Percentiles rank a stretch among this genome's conserved stretches.
Conservation (phyloP, 192 early-diverging fungal genomes). For the Diversispora epigaea region DNA sequence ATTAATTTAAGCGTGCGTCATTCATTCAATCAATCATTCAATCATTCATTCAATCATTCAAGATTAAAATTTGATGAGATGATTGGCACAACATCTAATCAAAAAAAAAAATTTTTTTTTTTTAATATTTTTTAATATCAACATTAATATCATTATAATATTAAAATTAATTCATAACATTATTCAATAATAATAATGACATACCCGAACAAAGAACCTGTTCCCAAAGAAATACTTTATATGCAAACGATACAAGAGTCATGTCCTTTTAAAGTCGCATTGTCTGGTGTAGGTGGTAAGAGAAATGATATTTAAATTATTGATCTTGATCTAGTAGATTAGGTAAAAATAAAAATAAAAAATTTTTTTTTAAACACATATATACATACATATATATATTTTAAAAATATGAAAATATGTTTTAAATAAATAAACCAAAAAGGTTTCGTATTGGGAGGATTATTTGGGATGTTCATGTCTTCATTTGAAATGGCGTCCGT, state of each 20-base stretch:
- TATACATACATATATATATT: too few relatives aligned
- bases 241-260: constrained; percentile 52
- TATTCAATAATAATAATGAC: not conserved
- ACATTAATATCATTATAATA: too few relatives aligned
- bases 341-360: not conserved
- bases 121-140: too few relatives aligned
- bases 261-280: constrained; percentile 69
- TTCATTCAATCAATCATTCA: too few relatives aligned
- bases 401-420: too few relatives aligned
- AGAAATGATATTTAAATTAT: not conserved
- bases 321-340: not conserved
- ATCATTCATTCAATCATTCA: too few relatives aligned
- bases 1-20: too few relatives aligned
- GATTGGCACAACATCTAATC: too few relatives aligned
- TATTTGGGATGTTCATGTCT: constrained; percentile 92
- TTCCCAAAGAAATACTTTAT: constrained; percentile 10
- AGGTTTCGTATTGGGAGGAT: constrained; percentile 86
- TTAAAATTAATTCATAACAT: too few relatives aligned
- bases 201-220: constrained; percentile 1
- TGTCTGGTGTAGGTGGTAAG: constrained; percentile 70
- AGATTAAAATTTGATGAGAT: too few relatives aligned
- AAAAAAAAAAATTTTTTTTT: too few relatives aligned
- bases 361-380: too few relatives aligned
- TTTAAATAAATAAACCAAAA: not conserved
- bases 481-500: constrained; percentile 81